A percentile compares a stretch with the other conserved stretches of the same genome.
phyloP scores from a whole-genome alignment of 768 basidiomycete species.

The Suillus brevipes region DNA sequence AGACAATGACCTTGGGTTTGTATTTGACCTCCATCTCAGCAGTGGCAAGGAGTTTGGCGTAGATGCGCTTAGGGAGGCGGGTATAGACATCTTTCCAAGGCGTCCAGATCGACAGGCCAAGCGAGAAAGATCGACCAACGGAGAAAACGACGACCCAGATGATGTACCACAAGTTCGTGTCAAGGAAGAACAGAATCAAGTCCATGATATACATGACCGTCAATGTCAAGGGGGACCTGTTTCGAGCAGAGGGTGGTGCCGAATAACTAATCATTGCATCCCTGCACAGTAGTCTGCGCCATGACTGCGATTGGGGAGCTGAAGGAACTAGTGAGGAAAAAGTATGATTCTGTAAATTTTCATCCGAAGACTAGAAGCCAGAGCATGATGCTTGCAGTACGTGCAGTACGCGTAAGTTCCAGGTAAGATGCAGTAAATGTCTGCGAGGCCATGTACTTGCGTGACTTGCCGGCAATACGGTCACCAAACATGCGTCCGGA shows the following conservation, averaged over 20 bases:
- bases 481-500: constrained; percentile 99
- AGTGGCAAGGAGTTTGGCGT: constrained; percentile 94
- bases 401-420: constrained; percentile 64
- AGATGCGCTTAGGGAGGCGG: constrained; percentile 94
- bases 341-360: constrained; percentile 97
- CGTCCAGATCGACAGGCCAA: constrained; percentile 98
- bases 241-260: constrained; percentile 82
- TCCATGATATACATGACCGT: constrained; percentile 99
- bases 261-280: constrained; percentile 83
- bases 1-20: constrained; percentile 98
- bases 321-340: constrained; percentile 98
- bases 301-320: constrained; percentile 94
- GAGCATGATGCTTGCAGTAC: constrained; percentile 79
- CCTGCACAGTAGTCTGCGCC: constrained; percentile 92
- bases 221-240: constrained; percentile 91
- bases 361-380: constrained; percentile 96
- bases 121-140: constrained; percentile 83
- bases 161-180: constrained; percentile 99
- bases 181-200: constrained; percentile 95
- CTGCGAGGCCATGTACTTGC: constrained; percentile 98
- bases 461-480: constrained; percentile 93
- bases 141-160: constrained; percentile 98
- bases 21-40: constrained; percentile 99
- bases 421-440: constrained; percentile 99
- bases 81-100: constrained; percentile 99